Conservation (phyloP, 176 grass and related monocot species). For the Zoysia pacifica region DNA sequence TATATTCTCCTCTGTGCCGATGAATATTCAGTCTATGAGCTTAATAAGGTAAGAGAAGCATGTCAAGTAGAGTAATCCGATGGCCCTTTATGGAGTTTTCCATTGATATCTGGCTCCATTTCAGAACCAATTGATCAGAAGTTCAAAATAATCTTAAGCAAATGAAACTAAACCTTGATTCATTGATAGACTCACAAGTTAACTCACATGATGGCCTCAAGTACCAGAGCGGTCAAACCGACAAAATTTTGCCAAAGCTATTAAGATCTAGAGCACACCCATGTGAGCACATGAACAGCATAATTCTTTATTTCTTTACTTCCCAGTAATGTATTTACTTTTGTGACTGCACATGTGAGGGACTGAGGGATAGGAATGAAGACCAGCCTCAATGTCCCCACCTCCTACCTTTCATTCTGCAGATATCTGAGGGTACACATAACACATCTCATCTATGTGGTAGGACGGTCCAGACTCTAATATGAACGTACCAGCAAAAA, state of each 20-base stretch:
- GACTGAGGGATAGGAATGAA: conserved; percentile 34
- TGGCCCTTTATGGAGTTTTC: neutral
- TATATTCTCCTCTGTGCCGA: neutral
- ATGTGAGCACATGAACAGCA: conserved; percentile 71
- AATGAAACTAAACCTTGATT: conserved; percentile 18
- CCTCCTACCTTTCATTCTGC: conserved; percentile 30
- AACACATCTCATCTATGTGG: conserved; percentile 20
- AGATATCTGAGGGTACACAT: conserved; percentile 34
- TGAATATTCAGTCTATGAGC: neutral
- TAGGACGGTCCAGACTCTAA: conserved; percentile 20
- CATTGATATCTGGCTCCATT: neutral
- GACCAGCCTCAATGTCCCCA: conserved; percentile 22
- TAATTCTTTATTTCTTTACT: conserved; percentile 35
- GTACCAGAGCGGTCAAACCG: conserved; percentile 23
- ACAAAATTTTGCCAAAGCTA: conserved; percentile 36
- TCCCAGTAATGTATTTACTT: conserved; percentile 33
- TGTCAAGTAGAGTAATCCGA: neutral
- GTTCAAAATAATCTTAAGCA: conserved; percentile 2
- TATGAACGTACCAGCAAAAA: conserved; percentile 2
- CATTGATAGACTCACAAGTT: neutral
- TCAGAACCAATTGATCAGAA: neutral
- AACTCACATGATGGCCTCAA: conserved; percentile 29
- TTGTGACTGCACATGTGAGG: conserved; percentile 50
- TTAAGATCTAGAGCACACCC: conserved; percentile 43
- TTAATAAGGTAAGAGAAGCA: conserved; percentile 5